Evolutionary conservation across 352 stramenopile species (phyloP), one percentile per base, ranked within the genome.

Genomic region (Phytopythium montanum): DNA sequence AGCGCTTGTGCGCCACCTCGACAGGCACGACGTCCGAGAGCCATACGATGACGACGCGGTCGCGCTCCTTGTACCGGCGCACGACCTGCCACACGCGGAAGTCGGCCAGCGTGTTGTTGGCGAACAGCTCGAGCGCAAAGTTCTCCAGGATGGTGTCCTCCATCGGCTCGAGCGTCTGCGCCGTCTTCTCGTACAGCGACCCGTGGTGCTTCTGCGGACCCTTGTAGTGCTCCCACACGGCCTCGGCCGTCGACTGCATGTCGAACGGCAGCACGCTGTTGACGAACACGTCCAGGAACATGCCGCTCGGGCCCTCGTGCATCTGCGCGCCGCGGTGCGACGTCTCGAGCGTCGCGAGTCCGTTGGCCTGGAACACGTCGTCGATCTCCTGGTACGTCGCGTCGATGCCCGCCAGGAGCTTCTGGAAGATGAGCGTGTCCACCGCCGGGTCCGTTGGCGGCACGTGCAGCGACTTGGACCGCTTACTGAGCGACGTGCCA

Each of bases 191-290:
- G 33, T 72, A 74, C 21, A 82, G 58, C 55, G 70, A 75, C 21
- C 75, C 72, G 28, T 73, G 65, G 19, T 79, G 75, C 29, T 79
- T 70, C 23, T 79, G 65, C 5, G 70, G 75, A 9, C 72, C 71
- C n/a, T 68, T 66, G 59, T 80, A 79, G 54, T 84, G 68, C 39
- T 59, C 66, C 75, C 75, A 84, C 38, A 80, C 75, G 0, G 63
- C 72, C 16, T 69, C 57, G 7, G 65, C 70, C 6, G 70, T 68
- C 9, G 72, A 70, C 28, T 68, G 66, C 18, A 78, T 69, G 42
- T 77, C 69, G 41, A 84, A 84, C 29, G 75, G 75, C 50, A 84
- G 44, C 61, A 78, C 60, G 44, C 79, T 81, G 63, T 69, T 81
- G 7, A 61, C 75, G 41, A 78, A 73, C 55, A 84, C 74, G 19